Conservation (phyloP, 164 flowering plant species). For the Protea cynaroides region DNA sequence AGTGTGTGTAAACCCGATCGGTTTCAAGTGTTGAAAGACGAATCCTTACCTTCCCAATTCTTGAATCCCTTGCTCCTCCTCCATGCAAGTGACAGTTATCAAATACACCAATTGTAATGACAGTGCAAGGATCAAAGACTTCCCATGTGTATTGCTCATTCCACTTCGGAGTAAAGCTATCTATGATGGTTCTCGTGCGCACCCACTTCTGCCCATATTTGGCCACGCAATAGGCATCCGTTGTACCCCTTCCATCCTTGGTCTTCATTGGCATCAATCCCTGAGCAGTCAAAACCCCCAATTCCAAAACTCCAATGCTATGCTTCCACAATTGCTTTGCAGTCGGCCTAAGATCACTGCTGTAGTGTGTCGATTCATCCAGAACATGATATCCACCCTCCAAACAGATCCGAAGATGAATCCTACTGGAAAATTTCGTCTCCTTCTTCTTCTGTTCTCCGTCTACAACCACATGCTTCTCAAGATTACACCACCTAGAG, state of each 20-base stretch:
- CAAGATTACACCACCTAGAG: constrained; percentile 63
- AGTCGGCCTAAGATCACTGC: constrained; percentile 75
- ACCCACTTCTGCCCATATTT: constrained; percentile 89
- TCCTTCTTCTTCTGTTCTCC: constrained; percentile 58
- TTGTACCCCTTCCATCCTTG: constrained; percentile 56
- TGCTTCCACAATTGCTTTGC: constrained; percentile 65
- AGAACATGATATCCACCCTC: constrained; percentile 87
- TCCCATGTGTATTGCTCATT: constrained; percentile 87
- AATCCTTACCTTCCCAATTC: constrained; percentile 81
- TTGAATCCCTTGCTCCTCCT: constrained; percentile 50
- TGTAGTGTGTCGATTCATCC: constrained; percentile 79
- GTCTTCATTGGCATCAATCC: constrained; percentile 69
- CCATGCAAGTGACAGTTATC: constrained; percentile 67
- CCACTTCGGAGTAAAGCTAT: constrained; percentile 58
- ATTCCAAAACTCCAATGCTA: constrained; percentile 66
- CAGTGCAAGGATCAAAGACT: constrained; percentile 77
- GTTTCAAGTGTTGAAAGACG: constrained; percentile 69
- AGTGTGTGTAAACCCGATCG: constrained; percentile 63
- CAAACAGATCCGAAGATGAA: constrained; percentile 60
- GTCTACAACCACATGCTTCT: constrained; percentile 57
- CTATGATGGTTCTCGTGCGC: constrained; percentile 70
- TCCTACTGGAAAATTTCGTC: constrained; percentile 57
- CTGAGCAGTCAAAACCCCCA: constrained; percentile 62
- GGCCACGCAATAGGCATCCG: constrained; percentile 84
- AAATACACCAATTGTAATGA: constrained; percentile 66